Conservation (phyloP, 768 basidiomycete species). For the Hydnomerulius pinastri region DNA sequence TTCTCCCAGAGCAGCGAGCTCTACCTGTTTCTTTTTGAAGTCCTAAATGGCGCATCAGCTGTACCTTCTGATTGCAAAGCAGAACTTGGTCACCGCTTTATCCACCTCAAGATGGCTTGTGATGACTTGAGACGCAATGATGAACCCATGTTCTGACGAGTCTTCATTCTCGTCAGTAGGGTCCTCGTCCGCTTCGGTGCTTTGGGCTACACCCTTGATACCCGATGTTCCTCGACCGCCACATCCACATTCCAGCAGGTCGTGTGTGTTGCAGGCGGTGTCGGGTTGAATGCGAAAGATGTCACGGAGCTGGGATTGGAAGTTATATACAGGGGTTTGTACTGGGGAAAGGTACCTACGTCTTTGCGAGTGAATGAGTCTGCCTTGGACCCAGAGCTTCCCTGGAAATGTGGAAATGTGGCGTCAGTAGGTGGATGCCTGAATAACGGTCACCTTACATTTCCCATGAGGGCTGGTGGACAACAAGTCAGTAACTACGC, state of each 20-base stretch:
- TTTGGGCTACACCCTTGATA: slow-evolving; percentile 1
- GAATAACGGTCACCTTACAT: slow-evolving; percentile 38
- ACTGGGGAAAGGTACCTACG: slow-evolving; percentile 44
- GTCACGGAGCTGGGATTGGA: slow-evolving; percentile 70
- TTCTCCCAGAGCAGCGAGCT: slow-evolving; percentile 70
- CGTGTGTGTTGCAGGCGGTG: slow-evolving; percentile 90
- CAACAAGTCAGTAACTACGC: slow-evolving; percentile 11
- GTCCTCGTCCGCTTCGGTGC: slow-evolving; percentile 23
- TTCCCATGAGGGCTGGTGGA: slow-evolving; percentile 67
- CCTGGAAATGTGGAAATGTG: slow-evolving; percentile 37
- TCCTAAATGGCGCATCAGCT: slow-evolving; percentile 43
- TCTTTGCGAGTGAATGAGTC: slow-evolving; percentile 89
- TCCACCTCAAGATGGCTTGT: slow-evolving; percentile 46
- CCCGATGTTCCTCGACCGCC: slow-evolving; percentile 28
- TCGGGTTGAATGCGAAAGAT: slow-evolving; percentile 85
- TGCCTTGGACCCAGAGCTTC: slow-evolving; percentile 59
- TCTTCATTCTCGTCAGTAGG: slow-evolving; percentile 31
- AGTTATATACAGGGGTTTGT: slow-evolving; percentile 2
- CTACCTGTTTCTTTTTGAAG: slow-evolving; percentile 64
- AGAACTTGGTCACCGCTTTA: slow-evolving; percentile 45
- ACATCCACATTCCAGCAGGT: slow-evolving; percentile 82
- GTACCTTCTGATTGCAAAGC: background rate
- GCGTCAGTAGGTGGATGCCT: slow-evolving; percentile 8
- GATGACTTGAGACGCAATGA: slow-evolving; percentile 65
- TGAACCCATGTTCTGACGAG: slow-evolving; percentile 49